Conservation (phyloP, 495 filamentous ascomycete genomes). For the Penicillium paxilli region DNA sequence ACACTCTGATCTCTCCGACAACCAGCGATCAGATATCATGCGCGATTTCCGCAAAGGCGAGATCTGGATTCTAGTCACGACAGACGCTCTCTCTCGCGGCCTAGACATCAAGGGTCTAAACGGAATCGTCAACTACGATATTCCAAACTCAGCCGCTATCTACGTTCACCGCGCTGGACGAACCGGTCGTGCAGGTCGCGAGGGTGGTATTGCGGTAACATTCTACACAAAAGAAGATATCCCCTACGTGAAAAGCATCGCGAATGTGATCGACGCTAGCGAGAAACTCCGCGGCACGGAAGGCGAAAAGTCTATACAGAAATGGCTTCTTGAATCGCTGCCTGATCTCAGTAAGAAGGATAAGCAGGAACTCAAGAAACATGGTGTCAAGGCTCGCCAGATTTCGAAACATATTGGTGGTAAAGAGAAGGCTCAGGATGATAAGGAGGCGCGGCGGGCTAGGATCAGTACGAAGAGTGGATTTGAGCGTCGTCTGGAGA, state of each 20-base stretch:
- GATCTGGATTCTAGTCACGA: constrained; percentile 94
- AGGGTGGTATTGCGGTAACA: constrained; percentile 89
- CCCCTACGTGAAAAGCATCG: constrained; percentile 84
- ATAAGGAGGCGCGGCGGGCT: constrained; percentile 32
- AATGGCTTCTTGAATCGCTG: constrained; percentile 87
- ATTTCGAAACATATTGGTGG: constrained; percentile 26
- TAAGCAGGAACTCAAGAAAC: constrained; percentile 76
- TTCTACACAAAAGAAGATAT: constrained; percentile 95
- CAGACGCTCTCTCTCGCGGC: constrained; percentile 85
- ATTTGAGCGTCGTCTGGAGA: constrained; percentile 76
- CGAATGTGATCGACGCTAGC: constrained; percentile 84
- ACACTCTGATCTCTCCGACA: constrained; percentile 81
- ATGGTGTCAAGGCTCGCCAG: constrained; percentile 77
- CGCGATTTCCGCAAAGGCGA: constrained; percentile 86
- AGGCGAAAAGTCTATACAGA: constrained; percentile 59
- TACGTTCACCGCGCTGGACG: constrained; percentile 94
- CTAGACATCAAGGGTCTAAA: constrained; percentile 91
- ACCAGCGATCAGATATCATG: constrained; percentile 76
- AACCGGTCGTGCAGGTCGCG: constrained; percentile 83
- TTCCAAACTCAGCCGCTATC: constrained; percentile 80
- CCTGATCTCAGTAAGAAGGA: constrained; percentile 80
- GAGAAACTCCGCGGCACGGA: constrained; percentile 58
- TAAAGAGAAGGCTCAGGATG: constrained; percentile 39
- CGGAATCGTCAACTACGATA: constrained; percentile 95
- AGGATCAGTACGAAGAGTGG: constrained; percentile 92